Conservation (phyloP, 225 moss, liverwort and hornwort species). For the Climacium dendroides region DNA sequence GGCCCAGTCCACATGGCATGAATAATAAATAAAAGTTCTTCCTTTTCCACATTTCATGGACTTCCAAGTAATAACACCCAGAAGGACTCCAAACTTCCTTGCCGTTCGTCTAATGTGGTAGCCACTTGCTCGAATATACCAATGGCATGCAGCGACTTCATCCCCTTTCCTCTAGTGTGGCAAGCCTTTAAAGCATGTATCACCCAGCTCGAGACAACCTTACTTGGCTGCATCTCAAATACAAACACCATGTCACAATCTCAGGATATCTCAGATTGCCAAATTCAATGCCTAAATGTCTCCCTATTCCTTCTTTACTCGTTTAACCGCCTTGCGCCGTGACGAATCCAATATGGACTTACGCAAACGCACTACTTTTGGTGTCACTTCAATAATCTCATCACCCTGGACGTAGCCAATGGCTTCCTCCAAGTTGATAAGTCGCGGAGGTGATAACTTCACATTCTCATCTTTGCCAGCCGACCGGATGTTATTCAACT, state of each 20-base stretch:
- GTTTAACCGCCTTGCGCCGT: slow-evolving; percentile 61
- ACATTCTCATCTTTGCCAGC: slow-evolving; percentile 98
- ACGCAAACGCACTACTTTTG: slow-evolving; percentile 77
- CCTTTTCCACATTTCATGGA: neutral
- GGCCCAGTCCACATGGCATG: neutral
- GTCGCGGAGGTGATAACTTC: slow-evolving; percentile 74
- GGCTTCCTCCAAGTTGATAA: slow-evolving; percentile 86
- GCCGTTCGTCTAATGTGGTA: neutral
- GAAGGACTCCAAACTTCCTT: neutral
- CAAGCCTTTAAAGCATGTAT: neutral
- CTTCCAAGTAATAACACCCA: neutral
- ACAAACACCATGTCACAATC: neutral
- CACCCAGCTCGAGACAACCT: neutral
- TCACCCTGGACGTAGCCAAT: slow-evolving; percentile 83
- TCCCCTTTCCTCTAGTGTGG: neutral
- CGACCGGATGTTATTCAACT: slow-evolving; percentile 69
- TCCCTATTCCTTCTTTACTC: slow-evolving; percentile 53
- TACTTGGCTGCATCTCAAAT: neutral
- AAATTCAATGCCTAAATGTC: neutral
- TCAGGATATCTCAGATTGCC: neutral
- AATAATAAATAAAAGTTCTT: neutral
- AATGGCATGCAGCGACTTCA: neutral
- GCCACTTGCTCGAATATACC: neutral
- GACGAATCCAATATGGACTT: slow-evolving; percentile 77
- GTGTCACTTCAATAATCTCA: slow-evolving; percentile 96